These are phyloP conservation scores for Collybia sordida DNA, from an alignment of 768 basidiomycete species.

Conservation along the genomic window DNA sequence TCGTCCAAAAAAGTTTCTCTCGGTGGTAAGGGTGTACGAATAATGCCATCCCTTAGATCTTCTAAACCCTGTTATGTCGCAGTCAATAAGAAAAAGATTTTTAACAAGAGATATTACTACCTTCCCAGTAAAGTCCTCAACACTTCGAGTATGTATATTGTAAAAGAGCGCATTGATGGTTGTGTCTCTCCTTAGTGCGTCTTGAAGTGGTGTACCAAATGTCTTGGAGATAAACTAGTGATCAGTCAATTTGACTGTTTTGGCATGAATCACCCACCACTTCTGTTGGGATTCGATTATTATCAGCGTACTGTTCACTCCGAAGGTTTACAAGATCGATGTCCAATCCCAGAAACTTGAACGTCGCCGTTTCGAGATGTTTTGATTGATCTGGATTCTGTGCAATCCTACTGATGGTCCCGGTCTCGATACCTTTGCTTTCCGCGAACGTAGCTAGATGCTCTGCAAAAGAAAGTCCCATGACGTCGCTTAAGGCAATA, in stretches of 20 bases:
- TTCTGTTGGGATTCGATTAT: constrained; percentile 86
- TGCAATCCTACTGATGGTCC: constrained; percentile 78
- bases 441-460: constrained; percentile 65
- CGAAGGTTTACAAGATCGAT: constrained; percentile 94
- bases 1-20: constrained; percentile 90
- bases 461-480: constrained; percentile 87
- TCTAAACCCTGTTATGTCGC: constrained; percentile 59
- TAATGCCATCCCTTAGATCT: constrained; percentile 76
- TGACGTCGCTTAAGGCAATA: constrained; percentile 85
- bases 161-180: constrained; percentile 98
- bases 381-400: constrained; percentile 97
- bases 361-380: constrained; percentile 93
- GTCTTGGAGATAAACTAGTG: constrained; percentile 42
- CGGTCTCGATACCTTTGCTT: constrained; percentile 49
- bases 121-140: constrained; percentile 88
- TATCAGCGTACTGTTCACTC: constrained; percentile 85
- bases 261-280: constrained; percentile 54
- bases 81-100: constrained; percentile 10
- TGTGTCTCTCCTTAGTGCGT: constrained; percentile 86
- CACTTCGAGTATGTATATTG: constrained; percentile 80
- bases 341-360: constrained; percentile 76
- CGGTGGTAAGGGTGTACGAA: constrained; percentile 89
- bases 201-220: constrained; percentile 90
- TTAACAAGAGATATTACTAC: constrained; percentile 31
- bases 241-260: neutral